Conservation (phyloP, 148 eudicot species). For the Arbutus unedo region DNA sequence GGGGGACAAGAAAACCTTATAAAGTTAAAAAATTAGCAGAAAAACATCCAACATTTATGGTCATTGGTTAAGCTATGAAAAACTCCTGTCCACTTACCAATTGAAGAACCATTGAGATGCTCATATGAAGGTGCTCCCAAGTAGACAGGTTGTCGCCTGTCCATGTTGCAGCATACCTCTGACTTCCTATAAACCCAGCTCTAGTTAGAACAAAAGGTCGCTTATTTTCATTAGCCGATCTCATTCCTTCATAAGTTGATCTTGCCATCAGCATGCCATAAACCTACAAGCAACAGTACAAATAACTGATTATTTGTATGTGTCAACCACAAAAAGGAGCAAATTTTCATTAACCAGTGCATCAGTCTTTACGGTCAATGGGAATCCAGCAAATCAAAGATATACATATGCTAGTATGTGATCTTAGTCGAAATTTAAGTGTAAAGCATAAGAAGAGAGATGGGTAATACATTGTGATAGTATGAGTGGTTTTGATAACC, state of each 20-base stretch:
- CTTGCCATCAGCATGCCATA: constrained; percentile 98
- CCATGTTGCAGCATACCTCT: constrained; percentile 99
- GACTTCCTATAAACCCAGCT: constrained; percentile 97
- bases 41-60: constrained; percentile 8
- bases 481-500: constrained; percentile 82
- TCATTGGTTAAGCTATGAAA: neutral
- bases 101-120: constrained; percentile 92
- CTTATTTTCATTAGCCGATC: constrained; percentile 53
- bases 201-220: constrained; percentile 97
- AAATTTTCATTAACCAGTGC: neutral
- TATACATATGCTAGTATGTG: neutral
- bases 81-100: constrained; percentile 52
- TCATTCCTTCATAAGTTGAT: constrained; percentile 95
- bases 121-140: constrained; percentile 99
- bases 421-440: constrained; percentile 9
- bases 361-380: neutral
- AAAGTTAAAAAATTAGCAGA: neutral
- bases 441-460: constrained; percentile 9
- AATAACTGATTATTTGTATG: neutral
- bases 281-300: constrained; percentile 41
- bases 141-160: constrained; percentile 99
- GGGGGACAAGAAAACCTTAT: neutral
- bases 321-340: neutral
- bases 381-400: neutral
- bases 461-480: constrained; percentile 78